Evolutionary conservation across 83 land plant species (phyloP), one percentile per base, ranked within the genome.

Genomic region (Diphasiastrum complanatum): DNA sequence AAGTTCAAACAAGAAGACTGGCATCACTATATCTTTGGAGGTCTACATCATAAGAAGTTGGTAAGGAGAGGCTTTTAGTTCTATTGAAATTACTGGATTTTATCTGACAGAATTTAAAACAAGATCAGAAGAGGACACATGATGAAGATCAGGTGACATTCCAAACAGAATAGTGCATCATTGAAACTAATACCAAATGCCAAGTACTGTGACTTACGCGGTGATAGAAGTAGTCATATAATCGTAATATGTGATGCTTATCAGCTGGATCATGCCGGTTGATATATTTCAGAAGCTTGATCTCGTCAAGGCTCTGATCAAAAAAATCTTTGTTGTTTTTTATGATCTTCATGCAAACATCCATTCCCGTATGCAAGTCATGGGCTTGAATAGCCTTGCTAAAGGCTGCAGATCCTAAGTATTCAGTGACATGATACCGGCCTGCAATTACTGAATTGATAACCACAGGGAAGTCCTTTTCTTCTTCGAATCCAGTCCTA

Each of bases 401-500:
- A 64, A 95, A 95, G 55, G 99, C 97, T 47, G 99, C 99, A 32
- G 96, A 86, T 37, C 99, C 99, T 24, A 95, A 77, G 60, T 86
- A 89, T 58, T 95, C 99, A 31, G 97, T 95, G 45, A 95, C 99
- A 81, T 95, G 99, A 66, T 95, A 95, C 38, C 93, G 97, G 3
- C 99, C 97, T 45, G 99, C 87, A 60, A 95, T 77, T n/a, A 95
- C 89, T 14, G 99, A 91, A 71, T 95, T 89, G 0, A 89, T 53
- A 10, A 86, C 81, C 37, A 95, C 89, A 53, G 89, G 89, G 58
- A 89, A 95, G 56, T 89, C 95, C 60, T 95, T 95, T 48, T 89
- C 99, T 72, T 95, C 99, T 61, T 95, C 99, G 70, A 95, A 95
- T 5, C 99, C 99, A 69, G 99, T 93, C 68, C 99, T 93, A 81